Conservation (phyloP, 768 basidiomycete species). For the Leccinum subgranulosum region DNA sequence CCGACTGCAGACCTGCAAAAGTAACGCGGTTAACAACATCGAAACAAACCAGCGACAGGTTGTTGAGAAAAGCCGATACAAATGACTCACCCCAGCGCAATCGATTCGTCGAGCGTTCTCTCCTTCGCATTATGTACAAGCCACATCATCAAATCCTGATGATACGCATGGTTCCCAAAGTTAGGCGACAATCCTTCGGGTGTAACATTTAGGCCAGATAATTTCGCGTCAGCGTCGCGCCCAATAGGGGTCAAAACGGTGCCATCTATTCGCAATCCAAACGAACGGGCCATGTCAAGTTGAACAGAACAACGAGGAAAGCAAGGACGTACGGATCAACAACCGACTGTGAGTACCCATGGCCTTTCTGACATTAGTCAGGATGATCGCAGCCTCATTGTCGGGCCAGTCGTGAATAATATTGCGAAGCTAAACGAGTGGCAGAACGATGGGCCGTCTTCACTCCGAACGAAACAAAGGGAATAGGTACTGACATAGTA, state of each 20-base stretch:
- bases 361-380: constrained; percentile 27
- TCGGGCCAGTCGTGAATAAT: constrained; percentile 38
- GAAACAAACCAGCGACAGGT: background rate
- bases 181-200: constrained; percentile 47
- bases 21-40: background rate
- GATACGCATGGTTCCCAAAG: constrained; percentile 41
- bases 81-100: background rate
- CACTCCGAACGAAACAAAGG: background rate
- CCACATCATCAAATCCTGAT: constrained; percentile 49
- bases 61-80: background rate
- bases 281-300: background rate
- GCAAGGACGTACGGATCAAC: constrained; percentile 29
- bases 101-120: constrained; percentile 31
- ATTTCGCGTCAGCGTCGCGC: constrained; percentile 1
- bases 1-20: background rate
- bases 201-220: constrained; percentile 23
- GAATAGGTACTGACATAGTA: background rate
- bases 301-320: background rate
- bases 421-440: constrained; percentile 18
- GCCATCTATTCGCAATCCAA: constrained; percentile 14
- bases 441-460: background rate
- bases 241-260: constrained; percentile 10
- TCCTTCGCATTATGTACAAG: constrained; percentile 40
- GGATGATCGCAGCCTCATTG: constrained; percentile 28
- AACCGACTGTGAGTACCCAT: constrained; percentile 30